phyloP scores from a whole-genome alignment of 1,284 basidiomycete genomes.

The Rhizoctonia solani region DNA sequence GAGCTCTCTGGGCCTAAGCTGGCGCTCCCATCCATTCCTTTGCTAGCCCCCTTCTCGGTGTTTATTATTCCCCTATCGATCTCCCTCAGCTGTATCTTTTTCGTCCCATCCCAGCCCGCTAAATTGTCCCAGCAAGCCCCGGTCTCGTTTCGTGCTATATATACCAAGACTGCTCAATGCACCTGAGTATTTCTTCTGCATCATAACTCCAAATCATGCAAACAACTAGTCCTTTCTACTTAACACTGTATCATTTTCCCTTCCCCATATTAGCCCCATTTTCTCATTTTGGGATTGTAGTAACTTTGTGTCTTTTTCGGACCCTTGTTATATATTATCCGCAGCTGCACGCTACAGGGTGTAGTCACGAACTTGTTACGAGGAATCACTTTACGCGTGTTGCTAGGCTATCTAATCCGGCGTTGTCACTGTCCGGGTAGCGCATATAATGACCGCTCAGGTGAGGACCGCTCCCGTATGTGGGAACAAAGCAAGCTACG shows the following conservation, averaged over 20 bases:
- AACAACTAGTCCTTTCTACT: slow-evolving; percentile 12
- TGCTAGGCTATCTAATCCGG: too few relatives aligned
- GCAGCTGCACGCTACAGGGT: not conserved
- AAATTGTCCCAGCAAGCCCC: not conserved
- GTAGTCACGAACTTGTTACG: not conserved
- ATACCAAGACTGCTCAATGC: slow-evolving; percentile 22
- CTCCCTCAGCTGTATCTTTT: slow-evolving; percentile 17
- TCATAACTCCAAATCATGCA: slow-evolving; percentile 23
- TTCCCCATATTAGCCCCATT: not conserved
- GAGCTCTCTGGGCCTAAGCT: slow-evolving; percentile 25
- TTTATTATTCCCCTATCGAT: slow-evolving; percentile 19
- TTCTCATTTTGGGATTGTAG: slow-evolving; percentile 27
- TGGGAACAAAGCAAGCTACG: too few relatives aligned
- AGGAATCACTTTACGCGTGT: too few relatives aligned
- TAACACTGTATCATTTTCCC: not conserved
- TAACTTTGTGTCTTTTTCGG: slow-evolving; percentile 5
- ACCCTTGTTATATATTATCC: not conserved
- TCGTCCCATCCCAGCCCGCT: not conserved
- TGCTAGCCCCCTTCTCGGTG: not conserved
- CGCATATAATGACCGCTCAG: too few relatives aligned
- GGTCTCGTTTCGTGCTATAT: slow-evolving; percentile 3
- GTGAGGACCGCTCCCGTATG: too few relatives aligned
- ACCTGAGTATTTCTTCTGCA: slow-evolving; percentile 15
- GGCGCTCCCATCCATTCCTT: too few relatives aligned
- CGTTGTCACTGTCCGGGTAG: too few relatives aligned